Evolutionary conservation across 495 filamentous ascomycete genomes (phyloP), one percentile per base, ranked within the genome.

Genomic region (Talaromyces borbonicus): DNA sequence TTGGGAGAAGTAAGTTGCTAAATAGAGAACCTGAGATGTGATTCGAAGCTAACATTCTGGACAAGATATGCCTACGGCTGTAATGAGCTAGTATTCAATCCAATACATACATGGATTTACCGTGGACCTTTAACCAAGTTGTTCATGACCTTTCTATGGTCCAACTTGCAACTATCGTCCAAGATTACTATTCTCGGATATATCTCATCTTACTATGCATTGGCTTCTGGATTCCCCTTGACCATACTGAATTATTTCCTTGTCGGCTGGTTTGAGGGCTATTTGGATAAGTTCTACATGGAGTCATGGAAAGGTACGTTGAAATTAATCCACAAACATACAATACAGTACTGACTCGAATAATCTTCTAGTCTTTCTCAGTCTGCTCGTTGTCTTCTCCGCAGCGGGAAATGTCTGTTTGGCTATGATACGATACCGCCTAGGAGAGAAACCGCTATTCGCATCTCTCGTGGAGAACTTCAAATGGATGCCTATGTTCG

Each of bases 171-270:
- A 4, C 71, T 90, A 52, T 82, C 84, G 8, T 83, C 79, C 48
- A 90, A 90, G 63, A 63, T 89, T 55, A 87, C 85, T 27, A 83
- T 89, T 52, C 66, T 88, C 52, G 84, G 83, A 0, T 90, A 90
- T 57, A 85, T 89, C 49, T 84, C 83, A 12, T 87, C 85, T 18
- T 90, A 67, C 45, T 67, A 65, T 47, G 62, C 63, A 24, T 57
- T 67, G 47, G 60, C 60, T 14, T 58, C 62, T 11, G 62, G 56
- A 1, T 57, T 63, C 41, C 56, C 61, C 9, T 49, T 67, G 9
- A 57, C 58, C 11, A 49, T 63, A 1, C 52, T 53, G 35, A 67
- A 67, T 42, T 67, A 67, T 40, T 41, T 62, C 35, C 44, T 67
- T 12, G 59, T 67, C 40, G 65, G 83, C 40, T 84, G 80, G 79